Evolutionary conservation across 2,329 filamentous ascomycete genomes (phyloP).

Genomic region (Exutisphaerella laricina): DNA sequence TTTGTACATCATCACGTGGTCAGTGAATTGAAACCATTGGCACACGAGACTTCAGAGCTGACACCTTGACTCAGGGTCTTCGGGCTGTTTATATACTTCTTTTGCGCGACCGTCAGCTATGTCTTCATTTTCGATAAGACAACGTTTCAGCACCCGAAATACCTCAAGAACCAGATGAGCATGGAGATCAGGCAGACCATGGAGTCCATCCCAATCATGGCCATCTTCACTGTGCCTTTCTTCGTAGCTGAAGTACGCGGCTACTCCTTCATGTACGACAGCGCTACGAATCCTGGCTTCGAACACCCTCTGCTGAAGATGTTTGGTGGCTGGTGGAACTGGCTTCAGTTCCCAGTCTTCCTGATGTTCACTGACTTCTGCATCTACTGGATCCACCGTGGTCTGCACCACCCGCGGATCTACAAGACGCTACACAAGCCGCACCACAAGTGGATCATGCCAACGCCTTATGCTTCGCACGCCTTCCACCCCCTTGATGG

Average conservation of each 20-base stretch:
- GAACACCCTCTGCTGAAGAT: slow-evolving; percentile 25
- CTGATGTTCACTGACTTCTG: slow-evolving; percentile 80
- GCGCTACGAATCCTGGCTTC: slow-evolving; percentile 30
- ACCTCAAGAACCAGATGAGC: slow-evolving; percentile 85
- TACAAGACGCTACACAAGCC: slow-evolving; percentile 94
- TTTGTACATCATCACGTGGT: slow-evolving; percentile 85
- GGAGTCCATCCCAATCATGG: slow-evolving; percentile 72
- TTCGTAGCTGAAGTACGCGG: slow-evolving; percentile 81
- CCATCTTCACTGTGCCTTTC: slow-evolving; percentile 71
- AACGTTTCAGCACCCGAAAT: slow-evolving; percentile 84
- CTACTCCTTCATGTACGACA: slow-evolving; percentile 81
- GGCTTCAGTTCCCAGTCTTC: slow-evolving; percentile 81
- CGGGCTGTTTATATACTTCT: slow-evolving; percentile 76
- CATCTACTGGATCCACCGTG: slow-evolving; percentile 90
- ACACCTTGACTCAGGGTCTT: slow-evolving; percentile 66
- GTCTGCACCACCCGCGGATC: slow-evolving; percentile 69
- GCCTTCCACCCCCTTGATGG: slow-evolving; percentile 95
- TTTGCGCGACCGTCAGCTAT: slow-evolving; percentile 78
- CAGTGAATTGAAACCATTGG: slow-evolving; percentile 21
- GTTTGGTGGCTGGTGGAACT: slow-evolving; percentile 56
- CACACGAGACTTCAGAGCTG: background rate
- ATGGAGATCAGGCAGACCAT: slow-evolving; percentile 81
- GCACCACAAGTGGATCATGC: slow-evolving; percentile 99
- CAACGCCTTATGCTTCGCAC: slow-evolving; percentile 84
- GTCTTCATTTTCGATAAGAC: slow-evolving; percentile 86